A percentile compares a stretch with the other conserved stretches of the same genome.
These are phyloP conservation scores for Pichia sp. DNA, from an alignment of 1,139 yeast genomes.

Conservation along the genomic window DNA sequence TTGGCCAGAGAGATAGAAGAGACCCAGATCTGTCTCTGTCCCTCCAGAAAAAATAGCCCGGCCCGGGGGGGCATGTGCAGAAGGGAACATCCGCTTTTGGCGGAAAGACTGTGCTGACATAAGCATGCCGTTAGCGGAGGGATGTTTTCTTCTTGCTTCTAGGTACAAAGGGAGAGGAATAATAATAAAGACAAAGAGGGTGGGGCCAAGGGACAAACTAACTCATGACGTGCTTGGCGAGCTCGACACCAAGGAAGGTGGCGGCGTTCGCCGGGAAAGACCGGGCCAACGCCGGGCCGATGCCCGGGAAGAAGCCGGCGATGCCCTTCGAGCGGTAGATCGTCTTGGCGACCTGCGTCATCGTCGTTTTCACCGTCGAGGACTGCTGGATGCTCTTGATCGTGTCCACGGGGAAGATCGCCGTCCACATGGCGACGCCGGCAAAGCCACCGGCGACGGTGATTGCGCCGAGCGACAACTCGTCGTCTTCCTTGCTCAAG, in stretches of 20 bases:
- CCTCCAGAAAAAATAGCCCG: too few relatives aligned
- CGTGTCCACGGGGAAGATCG: slow-evolving; percentile 94
- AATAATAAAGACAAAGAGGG: not conserved
- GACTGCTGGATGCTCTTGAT: slow-evolving; percentile 85
- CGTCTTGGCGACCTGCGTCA: slow-evolving; percentile 60
- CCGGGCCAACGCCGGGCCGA: slow-evolving; percentile 91
- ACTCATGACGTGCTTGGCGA: slow-evolving; percentile 58
- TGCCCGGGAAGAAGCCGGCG: slow-evolving; percentile 94
- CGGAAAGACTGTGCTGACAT: too few relatives aligned
- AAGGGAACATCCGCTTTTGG: too few relatives aligned
- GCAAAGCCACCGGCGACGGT: slow-evolving; percentile 93
- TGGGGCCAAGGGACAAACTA: not conserved
- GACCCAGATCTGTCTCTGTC: too few relatives aligned
- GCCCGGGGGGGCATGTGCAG: not conserved
- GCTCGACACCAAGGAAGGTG: slow-evolving; percentile 91
- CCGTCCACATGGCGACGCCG: slow-evolving; percentile 95
- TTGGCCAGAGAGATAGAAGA: too few relatives aligned
- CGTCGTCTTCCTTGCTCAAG: slow-evolving; percentile 31
- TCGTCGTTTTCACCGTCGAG: slow-evolving; percentile 52
- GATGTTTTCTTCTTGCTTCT: not conserved
- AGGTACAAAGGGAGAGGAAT: not conserved
- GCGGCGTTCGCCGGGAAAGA: slow-evolving; percentile 99
- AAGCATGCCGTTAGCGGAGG: too few relatives aligned
- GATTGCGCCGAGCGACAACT: slow-evolving; percentile 51
- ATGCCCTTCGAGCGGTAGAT: slow-evolving; percentile 71